phyloP scores from a whole-genome alignment of 441 rosid genomes.

The Biscutella laevigata region DNA sequence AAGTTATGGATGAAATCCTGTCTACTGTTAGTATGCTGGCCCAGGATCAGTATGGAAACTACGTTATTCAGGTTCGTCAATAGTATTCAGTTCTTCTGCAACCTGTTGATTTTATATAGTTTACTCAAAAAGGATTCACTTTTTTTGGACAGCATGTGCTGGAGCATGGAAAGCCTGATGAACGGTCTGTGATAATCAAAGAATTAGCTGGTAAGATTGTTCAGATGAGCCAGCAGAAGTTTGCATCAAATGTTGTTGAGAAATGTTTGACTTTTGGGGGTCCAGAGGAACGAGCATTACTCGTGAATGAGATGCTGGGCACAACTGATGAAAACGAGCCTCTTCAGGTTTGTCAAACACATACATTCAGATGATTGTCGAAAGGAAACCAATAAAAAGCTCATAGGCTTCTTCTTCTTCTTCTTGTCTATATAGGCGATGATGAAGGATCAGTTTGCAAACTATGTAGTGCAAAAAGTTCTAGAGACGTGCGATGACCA shows the following conservation, averaged over 20 bases:
- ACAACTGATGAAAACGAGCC: conserved; percentile 86
- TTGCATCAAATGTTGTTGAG: conserved; percentile 87
- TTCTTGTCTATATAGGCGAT: conserved; percentile 52
- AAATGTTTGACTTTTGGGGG: conserved; percentile 81
- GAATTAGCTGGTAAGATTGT: conserved; percentile 84
- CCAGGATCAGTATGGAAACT: conserved; percentile 87
- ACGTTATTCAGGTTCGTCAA: conserved; percentile 71
- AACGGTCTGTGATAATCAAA: conserved; percentile 64
- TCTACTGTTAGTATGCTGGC: conserved; percentile 72
- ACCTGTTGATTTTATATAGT: not conserved
- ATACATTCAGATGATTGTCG: not conserved
- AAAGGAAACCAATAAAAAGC: not conserved
- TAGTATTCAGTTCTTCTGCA: not conserved
- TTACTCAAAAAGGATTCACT: not conserved
- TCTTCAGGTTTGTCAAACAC: conserved; percentile 55
- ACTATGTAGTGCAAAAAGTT: conserved; percentile 92
- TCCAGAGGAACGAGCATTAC: conserved; percentile 52
- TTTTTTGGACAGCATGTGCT: conserved; percentile 57
- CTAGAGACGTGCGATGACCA: conserved; percentile 92
- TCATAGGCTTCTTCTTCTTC: not conserved
- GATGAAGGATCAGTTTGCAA: conserved; percentile 99
- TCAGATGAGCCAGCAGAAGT: conserved; percentile 90
- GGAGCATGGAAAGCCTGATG: conserved; percentile 81
- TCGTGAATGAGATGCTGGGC: conserved; percentile 87
- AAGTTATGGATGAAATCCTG: conserved; percentile 77